Conservation (phyloP, 108 stramenopile species). For the Schizochytrium sp. region DNA sequence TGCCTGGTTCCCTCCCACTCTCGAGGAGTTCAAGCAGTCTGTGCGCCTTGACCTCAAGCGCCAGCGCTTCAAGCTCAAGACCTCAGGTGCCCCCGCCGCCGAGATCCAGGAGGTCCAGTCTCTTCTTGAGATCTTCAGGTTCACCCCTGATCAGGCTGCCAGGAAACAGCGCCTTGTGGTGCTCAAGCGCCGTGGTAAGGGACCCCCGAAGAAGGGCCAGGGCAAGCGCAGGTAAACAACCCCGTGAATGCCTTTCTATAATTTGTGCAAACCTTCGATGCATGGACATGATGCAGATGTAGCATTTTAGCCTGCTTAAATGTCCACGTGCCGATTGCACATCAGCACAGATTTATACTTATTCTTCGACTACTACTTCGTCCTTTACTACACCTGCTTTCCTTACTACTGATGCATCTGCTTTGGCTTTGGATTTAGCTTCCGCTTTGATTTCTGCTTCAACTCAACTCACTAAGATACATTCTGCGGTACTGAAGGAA, state of each 20-base stretch:
- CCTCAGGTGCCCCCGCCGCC: background rate
- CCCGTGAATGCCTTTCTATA: background rate
- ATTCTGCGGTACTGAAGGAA: too few species aligned
- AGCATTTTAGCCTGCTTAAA: background rate
- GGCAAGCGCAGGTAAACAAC: slow-evolving; percentile 43
- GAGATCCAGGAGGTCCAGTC: background rate
- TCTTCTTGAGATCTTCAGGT: slow-evolving; percentile 25
- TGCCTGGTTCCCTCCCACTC: background rate
- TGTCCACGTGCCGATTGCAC: background rate
- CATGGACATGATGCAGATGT: background rate
- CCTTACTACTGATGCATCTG: too few species aligned
- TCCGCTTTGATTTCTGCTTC: too few species aligned
- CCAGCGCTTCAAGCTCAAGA: background rate
- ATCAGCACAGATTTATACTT: too few species aligned
- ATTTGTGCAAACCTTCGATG: background rate
- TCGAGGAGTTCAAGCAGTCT: slow-evolving; percentile 34
- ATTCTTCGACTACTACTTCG: too few species aligned
- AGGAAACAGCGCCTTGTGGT: background rate
- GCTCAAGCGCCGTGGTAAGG: slow-evolving; percentile 49
- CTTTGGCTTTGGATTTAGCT: too few species aligned
- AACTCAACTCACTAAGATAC: too few species aligned
- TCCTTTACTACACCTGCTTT: too few species aligned
- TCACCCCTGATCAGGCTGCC: background rate
- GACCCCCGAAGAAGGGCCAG: slow-evolving; percentile 58
- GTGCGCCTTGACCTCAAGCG: slow-evolving; percentile 17